Percentiles rank a stretch among this genome's conserved stretches.
phyloP scores from a whole-genome alignment of 2,329 filamentous ascomycete species.

The Fusarium succisae region DNA sequence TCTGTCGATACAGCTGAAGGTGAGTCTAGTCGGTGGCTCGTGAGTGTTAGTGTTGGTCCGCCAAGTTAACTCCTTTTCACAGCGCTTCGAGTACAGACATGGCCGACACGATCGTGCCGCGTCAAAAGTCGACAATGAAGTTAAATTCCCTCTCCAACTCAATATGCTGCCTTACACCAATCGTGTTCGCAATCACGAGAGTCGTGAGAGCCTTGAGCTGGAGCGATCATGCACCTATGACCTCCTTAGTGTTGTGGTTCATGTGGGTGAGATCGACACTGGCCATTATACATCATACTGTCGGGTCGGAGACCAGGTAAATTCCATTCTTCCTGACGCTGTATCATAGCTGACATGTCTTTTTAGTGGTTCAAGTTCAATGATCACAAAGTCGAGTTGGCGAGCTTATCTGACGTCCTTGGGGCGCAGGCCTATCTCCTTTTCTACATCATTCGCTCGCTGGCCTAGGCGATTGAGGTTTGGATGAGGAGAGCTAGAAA shows the following conservation, averaged over 20 bases:
- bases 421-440: conserved; percentile 88
- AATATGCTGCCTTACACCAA: conserved; percentile 93
- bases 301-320: conserved; percentile 75
- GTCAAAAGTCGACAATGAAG: conserved; percentile 87
- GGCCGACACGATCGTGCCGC: conserved; percentile 72
- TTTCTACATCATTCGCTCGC: conserved; percentile 80
- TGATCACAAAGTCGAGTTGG: conserved; percentile 89
- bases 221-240: conserved; percentile 81
- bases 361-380: conserved; percentile 93
- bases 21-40: conserved; percentile 48
- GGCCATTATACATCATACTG: conserved; percentile 95
- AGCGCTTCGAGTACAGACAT: conserved; percentile 79
- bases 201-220: conserved; percentile 64
- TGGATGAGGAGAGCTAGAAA: neutral
- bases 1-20: conserved; percentile 91
- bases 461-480: conserved; percentile 51
- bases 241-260: conserved; percentile 88
- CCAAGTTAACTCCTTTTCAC: conserved; percentile 1
- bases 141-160: conserved; percentile 85
- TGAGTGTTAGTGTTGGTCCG: neutral
- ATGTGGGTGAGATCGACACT: conserved; percentile 91
- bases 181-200: conserved; percentile 62
- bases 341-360: conserved; percentile 4
- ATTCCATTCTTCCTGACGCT: neutral
- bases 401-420: conserved; percentile 84